Conservation (phyloP, 257 asterid genomes). For the Mitragyna speciosa region DNA sequence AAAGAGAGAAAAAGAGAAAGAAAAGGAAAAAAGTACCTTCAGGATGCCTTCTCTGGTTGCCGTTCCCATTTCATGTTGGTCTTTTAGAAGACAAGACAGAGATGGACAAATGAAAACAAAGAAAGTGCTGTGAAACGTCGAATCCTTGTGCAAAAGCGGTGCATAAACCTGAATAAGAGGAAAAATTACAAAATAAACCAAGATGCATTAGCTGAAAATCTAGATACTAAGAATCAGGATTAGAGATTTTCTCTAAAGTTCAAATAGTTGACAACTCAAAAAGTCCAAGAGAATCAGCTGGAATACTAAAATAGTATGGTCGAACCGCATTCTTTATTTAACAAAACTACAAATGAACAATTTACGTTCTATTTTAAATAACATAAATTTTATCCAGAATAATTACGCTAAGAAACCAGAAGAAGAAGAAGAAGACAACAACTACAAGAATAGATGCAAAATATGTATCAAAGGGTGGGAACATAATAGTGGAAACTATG, state of each 20-base stretch:
- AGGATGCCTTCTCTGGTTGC: slow-evolving; percentile 45
- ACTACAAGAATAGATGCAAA: not conserved
- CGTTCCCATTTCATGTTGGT: slow-evolving; percentile 92
- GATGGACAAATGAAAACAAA: slow-evolving; percentile 84
- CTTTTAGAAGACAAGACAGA: slow-evolving; percentile 77
- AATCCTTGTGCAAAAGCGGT: slow-evolving; percentile 64
- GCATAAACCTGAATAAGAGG: slow-evolving; percentile 67
- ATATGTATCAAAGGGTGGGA: not conserved
- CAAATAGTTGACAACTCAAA: not conserved
- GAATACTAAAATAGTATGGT: not conserved
- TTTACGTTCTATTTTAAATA: not conserved
- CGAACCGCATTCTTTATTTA: not conserved
- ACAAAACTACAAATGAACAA: not conserved
- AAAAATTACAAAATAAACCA: not conserved
- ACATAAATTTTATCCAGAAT: too few species aligned
- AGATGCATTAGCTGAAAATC: not conserved
- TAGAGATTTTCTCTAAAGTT: not conserved
- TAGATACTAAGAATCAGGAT: not conserved
- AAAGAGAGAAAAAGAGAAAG: too few species aligned
- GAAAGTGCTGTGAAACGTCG: slow-evolving; percentile 75
- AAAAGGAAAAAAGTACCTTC: slow-evolving; percentile 49
- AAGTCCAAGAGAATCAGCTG: not conserved
- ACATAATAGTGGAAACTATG: not conserved
- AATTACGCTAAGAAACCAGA: not conserved
- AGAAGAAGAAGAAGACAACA: too few species aligned